Percentiles rank a stretch among this genome's conserved stretches.
phyloP scores from a whole-genome alignment of 2,329 filamentous ascomycete species.

The Trichoderma gracile region DNA sequence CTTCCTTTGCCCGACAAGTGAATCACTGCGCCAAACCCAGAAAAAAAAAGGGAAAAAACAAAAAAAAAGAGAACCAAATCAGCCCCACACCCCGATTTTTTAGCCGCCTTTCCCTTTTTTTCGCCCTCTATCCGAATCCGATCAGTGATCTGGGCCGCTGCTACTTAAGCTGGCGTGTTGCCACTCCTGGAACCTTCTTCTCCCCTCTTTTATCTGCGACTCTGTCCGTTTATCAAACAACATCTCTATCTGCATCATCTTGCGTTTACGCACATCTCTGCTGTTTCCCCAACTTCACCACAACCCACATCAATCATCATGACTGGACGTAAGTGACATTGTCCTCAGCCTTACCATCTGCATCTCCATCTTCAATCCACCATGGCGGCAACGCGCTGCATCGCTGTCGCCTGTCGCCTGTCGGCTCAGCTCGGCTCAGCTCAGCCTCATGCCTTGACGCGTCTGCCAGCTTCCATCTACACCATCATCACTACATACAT shows the following conservation, averaged over 20 bases:
- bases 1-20: background rate
- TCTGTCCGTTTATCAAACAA: background rate
- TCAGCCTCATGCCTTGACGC: conserved; percentile 15
- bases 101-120: background rate
- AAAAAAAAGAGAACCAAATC: background rate
- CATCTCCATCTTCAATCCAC: background rate
- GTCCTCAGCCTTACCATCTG: background rate
- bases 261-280: background rate
- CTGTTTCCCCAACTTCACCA: background rate
- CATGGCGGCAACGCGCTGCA: background rate
- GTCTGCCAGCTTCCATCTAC: background rate
- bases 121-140: conserved; percentile 24
- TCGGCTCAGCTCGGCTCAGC: background rate
- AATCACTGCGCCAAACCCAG: background rate
- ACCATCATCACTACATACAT: background rate
- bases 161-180: conserved; percentile 43
- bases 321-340: conserved; percentile 41
- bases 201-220: conserved; percentile 28
- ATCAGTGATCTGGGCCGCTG: conserved; percentile 42
- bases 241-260: conserved; percentile 6
- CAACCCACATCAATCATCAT: conserved; percentile 32
- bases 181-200: conserved; percentile 30
- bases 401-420: background rate
- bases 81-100: background rate
- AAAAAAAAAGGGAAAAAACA: background rate